Evolutionary conservation across 805 yeast genomes (phyloP).

Genomic region (Ogataea nitratoaversa): DNA sequence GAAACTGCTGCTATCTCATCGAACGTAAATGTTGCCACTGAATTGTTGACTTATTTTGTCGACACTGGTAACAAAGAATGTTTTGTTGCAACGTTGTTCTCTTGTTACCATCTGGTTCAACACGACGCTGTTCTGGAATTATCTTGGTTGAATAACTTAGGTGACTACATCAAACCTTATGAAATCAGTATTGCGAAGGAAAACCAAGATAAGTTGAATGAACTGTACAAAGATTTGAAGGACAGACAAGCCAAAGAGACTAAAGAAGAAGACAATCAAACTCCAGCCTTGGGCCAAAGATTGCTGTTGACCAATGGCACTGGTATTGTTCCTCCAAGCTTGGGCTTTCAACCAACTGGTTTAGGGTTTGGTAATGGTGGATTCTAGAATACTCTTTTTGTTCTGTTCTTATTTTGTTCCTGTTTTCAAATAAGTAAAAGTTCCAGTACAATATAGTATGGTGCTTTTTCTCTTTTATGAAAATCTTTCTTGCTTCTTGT

Average conservation of each 20-base stretch:
- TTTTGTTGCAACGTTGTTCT: conserved; percentile 81
- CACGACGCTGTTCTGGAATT: conserved; percentile 84
- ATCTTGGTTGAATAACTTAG: conserved; percentile 84
- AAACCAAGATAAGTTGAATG: conserved; percentile 61
- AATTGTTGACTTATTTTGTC: conserved; percentile 83
- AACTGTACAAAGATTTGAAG: conserved; percentile 65
- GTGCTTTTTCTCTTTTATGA: no score
- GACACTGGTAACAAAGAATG: conserved; percentile 97
- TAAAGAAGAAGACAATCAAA: conserved; percentile 42
- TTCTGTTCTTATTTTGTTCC: not conserved
- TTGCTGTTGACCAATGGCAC: conserved; percentile 81
- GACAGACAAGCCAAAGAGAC: conserved; percentile 59
- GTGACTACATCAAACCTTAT: conserved; percentile 87
- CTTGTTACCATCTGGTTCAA: conserved; percentile 75
- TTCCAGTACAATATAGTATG: not conserved
- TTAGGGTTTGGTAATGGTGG: conserved; percentile 61
- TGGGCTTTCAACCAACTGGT: conserved; percentile 70
- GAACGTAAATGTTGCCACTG: conserved; percentile 80
- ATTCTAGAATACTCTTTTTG: conserved; percentile 20
- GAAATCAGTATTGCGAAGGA: conserved; percentile 81
- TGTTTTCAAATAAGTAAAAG: not conserved
- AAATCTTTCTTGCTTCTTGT: no score
- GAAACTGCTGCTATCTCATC: conserved; percentile 84
- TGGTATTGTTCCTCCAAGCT: conserved; percentile 33
- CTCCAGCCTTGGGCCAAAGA: conserved; percentile 56